Evolutionary conservation across 2,329 filamentous ascomycete genomes (phyloP), one percentile per base, ranked within the genome.

Genomic region (Neurospora sp.): DNA sequence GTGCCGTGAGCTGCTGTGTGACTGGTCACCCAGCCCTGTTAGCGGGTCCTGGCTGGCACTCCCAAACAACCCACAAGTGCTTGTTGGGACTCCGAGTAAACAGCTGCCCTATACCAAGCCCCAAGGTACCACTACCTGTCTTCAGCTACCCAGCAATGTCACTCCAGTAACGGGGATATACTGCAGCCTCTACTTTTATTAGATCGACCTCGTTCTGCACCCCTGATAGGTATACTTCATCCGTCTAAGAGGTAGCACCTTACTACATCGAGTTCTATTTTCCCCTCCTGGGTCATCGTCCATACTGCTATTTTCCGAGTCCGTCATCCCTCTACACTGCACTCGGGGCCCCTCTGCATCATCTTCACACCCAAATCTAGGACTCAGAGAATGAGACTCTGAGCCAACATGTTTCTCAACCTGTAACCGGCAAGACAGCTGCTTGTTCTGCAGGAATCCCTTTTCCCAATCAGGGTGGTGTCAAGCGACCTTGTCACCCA

Each of bases 241-340:
- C 52, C 12, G 23, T 62, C 52, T 6, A 23, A 66, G 67, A 66
- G 43, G 39, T 69, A 72, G 70, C 72, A 74, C 70, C 67, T 23
- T 69, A 72, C 71, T 71, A 70, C 71, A 71, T 70, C 72, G 28
- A 70, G 70, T 74, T 72, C 71, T 75, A 75, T 74, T 74, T 74
- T 75, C 69, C 70, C 69, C 38, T 66, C 69, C 66, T 10, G 28
- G 52, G 23, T 62, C 66, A 65, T 67, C 70, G 70, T 69, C 72
- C 71, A 69, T 70, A 33, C 23, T 62, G 52, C 52, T 72, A 71
- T 72, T 68, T 67, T 69, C 69, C 72, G 66, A 70, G 68, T 66
- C 52, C 70, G 66, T 69, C 65, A 17, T 66, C 39, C 46, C 23
- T 68, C 52, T 46, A 43, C 68, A 69, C 38, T 69, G 40, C 72